Percentiles rank a stretch among this genome's conserved stretches.
phyloP scores from a whole-genome alignment of 257 asterid genomes.

The Mitragyna speciosa region DNA sequence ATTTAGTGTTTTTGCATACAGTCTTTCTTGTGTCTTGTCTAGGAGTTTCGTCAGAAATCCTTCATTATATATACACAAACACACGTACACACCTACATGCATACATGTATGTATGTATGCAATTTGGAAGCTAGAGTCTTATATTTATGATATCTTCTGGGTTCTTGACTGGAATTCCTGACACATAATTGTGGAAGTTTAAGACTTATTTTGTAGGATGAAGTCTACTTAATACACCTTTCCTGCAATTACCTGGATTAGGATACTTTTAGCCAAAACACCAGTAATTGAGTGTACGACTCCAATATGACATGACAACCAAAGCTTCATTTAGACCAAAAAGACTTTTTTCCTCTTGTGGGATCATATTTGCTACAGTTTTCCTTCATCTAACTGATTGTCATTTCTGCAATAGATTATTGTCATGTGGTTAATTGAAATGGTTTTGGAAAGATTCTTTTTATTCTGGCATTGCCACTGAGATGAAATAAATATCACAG shows the following conservation, averaged over 20 bases:
- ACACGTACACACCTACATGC: no score
- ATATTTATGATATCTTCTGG: no score
- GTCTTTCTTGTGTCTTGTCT: no score
- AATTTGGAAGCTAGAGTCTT: no score
- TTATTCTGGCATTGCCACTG: background rate
- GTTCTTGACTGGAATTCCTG: background rate
- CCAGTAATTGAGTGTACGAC: background rate
- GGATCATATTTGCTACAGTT: no score
- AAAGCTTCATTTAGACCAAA: background rate
- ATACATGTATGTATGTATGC: no score
- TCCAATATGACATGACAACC: background rate
- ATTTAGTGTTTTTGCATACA: no score
- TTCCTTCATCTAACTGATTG: background rate
- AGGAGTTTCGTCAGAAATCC: no score
- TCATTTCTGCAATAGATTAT: background rate
- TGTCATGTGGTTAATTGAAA: background rate
- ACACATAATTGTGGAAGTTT: no score
- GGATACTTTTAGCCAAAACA: background rate
- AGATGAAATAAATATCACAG: constrained; percentile 27
- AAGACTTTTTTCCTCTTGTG: background rate
- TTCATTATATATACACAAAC: no score
- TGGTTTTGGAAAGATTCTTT: background rate
- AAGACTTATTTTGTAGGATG: no score
- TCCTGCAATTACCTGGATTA: no score
- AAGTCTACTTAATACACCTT: background rate